These are phyloP conservation scores for Dalechampia spathulata DNA, from an alignment of 441 rosid genomes.

Conservation along the genomic window DNA sequence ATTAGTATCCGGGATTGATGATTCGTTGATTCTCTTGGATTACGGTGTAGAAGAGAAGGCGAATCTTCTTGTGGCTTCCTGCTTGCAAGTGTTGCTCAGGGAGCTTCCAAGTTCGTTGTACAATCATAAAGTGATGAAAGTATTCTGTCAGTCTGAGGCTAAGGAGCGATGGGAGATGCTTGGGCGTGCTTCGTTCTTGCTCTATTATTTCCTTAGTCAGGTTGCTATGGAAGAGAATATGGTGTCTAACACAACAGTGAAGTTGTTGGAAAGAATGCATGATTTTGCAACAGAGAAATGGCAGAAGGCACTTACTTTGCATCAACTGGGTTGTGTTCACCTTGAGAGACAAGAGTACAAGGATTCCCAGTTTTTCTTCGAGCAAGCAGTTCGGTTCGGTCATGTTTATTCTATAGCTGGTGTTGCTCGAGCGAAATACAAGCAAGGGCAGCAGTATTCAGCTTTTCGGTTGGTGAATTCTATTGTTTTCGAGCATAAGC, in stretches of 20 bases:
- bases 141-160: constrained; percentile 56
- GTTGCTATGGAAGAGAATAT: constrained; percentile 71
- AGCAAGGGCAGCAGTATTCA: constrained; percentile 78
- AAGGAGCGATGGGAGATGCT: constrained; percentile 51
- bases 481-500: constrained; percentile 48
- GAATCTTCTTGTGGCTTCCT: constrained; percentile 71
- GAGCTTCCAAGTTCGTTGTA: constrained; percentile 67
- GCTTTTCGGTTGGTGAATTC: constrained; percentile 83
- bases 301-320: constrained; percentile 81
- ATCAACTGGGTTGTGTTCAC: constrained; percentile 80
- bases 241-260: constrained; percentile 60
- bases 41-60: constrained; percentile 76
- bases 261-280: constrained; percentile 67
- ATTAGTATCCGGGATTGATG: constrained; percentile 45
- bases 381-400: constrained; percentile 64
- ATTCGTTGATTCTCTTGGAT: constrained; percentile 66
- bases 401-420: constrained; percentile 76
- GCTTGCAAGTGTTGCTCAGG: constrained; percentile 78
- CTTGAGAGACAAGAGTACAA: constrained; percentile 77
- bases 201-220: constrained; percentile 83
- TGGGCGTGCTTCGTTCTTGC: constrained; percentile 65
- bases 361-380: constrained; percentile 73
- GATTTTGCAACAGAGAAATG: constrained; percentile 66
- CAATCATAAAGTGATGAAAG: constrained; percentile 40
- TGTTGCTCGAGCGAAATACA: constrained; percentile 78